phyloP scores from a whole-genome alignment of 371 early-diverging fungal genomes.

The Mucor ambiguus region DNA sequence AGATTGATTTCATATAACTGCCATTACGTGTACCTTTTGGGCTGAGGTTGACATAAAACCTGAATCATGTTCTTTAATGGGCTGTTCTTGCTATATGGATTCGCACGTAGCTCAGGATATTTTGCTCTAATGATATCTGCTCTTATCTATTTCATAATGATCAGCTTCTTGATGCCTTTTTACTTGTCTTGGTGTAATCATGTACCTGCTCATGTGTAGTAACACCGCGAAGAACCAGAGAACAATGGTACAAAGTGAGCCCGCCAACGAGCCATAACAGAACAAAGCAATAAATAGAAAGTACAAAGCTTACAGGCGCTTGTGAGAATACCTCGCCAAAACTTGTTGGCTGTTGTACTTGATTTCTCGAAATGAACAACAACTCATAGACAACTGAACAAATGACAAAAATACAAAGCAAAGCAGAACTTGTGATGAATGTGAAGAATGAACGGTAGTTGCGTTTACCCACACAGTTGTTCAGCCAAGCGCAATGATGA shows the following conservation, averaged over 20 bases:
- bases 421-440: slow-evolving; percentile 63
- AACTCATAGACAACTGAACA: slow-evolving; percentile 60
- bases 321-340: slow-evolving; percentile 28
- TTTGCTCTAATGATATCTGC: slow-evolving; percentile 46
- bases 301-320: slow-evolving; percentile 59
- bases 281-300: slow-evolving; percentile 65
- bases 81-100: slow-evolving; percentile 55
- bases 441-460: slow-evolving; percentile 88
- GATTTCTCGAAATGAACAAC: slow-evolving; percentile 44
- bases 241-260: slow-evolving; percentile 77
- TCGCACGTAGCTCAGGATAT: slow-evolving; percentile 44
- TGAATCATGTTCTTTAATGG: slow-evolving; percentile 54
- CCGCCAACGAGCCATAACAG: slow-evolving; percentile 69
- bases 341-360: slow-evolving; percentile 5
- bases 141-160: slow-evolving; percentile 9
- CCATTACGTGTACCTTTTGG: slow-evolving; percentile 47
- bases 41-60: slow-evolving; percentile 60
- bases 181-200: not conserved
- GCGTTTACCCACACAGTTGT: slow-evolving; percentile 90
- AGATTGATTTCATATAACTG: not conserved
- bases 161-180: too few relatives aligned
- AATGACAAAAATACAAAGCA: slow-evolving; percentile 60
- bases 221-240: slow-evolving; percentile 68
- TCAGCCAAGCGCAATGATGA: slow-evolving; percentile 95
- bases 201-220: slow-evolving; percentile 88